phyloP scores from a whole-genome alignment of 768 basidiomycete species.

The Podaxis pistillaris region DNA sequence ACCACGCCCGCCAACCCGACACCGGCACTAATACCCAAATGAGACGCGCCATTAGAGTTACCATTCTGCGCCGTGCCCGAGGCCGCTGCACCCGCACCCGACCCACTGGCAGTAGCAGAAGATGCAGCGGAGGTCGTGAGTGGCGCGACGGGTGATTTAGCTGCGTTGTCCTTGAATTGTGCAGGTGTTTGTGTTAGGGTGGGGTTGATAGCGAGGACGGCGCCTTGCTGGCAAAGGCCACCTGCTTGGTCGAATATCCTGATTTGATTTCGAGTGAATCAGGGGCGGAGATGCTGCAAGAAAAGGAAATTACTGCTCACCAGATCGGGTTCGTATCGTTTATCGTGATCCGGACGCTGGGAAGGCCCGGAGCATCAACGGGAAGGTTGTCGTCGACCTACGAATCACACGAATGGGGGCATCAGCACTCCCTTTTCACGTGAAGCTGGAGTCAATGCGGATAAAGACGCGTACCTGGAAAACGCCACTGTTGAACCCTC shows the following conservation, averaged over 20 bases:
- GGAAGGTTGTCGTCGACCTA: conserved; percentile 16
- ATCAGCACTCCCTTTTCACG: no score
- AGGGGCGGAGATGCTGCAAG: background rate
- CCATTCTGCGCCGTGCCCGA: background rate
- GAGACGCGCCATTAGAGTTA: background rate
- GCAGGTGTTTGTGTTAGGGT: conserved; percentile 30
- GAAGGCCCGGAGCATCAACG: conserved; percentile 35
- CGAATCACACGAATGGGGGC: background rate
- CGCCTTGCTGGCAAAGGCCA: conserved; percentile 35
- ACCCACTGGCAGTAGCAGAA: background rate
- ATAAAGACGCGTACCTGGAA: conserved; percentile 25
- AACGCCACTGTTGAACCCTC: conserved; percentile 34
- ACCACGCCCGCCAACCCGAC: background rate
- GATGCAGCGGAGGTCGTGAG: conserved; percentile 16
- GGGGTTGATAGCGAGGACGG: conserved; percentile 38
- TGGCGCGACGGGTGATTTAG: conserved; percentile 24
- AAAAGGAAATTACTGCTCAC: conserved; percentile 17
- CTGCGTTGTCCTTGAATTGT: conserved; percentile 36
- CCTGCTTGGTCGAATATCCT: conserved; percentile 42
- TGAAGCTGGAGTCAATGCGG: no score
- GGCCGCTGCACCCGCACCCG: background rate
- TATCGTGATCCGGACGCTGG: conserved; percentile 28
- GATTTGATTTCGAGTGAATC: background rate
- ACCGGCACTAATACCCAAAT: background rate
- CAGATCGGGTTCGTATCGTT: conserved; percentile 35